phyloP scores from a whole-genome alignment of 345 rosid genomes.

The Ricinus communis region DNA sequence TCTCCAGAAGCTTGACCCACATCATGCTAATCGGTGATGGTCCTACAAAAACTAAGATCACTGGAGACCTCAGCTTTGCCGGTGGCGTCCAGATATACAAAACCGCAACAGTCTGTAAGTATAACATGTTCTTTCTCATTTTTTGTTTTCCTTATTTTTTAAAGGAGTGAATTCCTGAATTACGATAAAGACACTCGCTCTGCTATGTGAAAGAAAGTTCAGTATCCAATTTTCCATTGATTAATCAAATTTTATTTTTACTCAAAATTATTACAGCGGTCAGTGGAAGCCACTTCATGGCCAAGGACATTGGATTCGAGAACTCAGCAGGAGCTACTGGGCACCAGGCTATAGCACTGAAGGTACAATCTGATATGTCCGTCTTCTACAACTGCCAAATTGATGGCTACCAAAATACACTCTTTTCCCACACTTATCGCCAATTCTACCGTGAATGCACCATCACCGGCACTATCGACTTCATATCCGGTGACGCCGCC shows the following conservation, averaged over 20 bases:
- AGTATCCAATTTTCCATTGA: too few species aligned
- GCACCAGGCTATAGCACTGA: conserved; percentile 26
- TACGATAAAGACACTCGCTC: too few species aligned
- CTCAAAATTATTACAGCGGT: conserved; percentile 2
- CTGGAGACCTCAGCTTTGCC: conserved; percentile 44
- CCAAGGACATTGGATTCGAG: conserved; percentile 35
- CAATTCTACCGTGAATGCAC: conserved; percentile 32
- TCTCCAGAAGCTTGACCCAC: conserved; percentile 32
- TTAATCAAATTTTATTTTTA: neutral
- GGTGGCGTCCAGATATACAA: conserved; percentile 50
- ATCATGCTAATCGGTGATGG: conserved; percentile 79
- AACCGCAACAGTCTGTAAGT: conserved; percentile 63
- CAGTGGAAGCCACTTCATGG: conserved; percentile 23
- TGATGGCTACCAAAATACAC: conserved; percentile 26
- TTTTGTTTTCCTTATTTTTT: too few species aligned
- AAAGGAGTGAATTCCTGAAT: too few species aligned
- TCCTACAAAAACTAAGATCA: conserved; percentile 56
- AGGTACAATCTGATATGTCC: conserved; percentile 13
- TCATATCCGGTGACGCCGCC: conserved; percentile 62
- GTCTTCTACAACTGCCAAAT: conserved; percentile 27
- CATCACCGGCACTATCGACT: conserved; percentile 34
- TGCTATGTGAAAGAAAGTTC: too few species aligned
- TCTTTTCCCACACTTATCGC: conserved; percentile 29
- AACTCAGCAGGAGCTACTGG: conserved; percentile 26
- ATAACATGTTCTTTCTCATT: neutral